Base-by-base conservation (phyloP, 805 yeast genomes). In the Nakazawaea ambrosiae region DNA sequence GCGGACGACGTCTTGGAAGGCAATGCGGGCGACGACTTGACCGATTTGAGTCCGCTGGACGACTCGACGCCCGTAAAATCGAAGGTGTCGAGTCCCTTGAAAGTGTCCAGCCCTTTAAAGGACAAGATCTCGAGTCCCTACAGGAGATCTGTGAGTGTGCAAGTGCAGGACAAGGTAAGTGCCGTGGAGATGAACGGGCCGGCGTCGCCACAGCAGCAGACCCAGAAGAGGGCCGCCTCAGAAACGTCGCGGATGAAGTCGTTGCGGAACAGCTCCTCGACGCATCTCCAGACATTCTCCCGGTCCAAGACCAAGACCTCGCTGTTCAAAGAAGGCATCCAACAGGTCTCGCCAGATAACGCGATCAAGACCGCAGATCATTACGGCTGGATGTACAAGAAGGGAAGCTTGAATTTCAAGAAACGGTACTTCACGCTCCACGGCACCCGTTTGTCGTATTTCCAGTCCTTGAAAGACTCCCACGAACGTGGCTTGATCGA, bases 371-470 rank as follows among this genome's bases (percentile, higher is more conserved):
- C 81, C 5, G 86, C 97, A 0, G 82, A 71, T 38, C 76, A 68
- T 49, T 78, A 86, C 34, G 99, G 99, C 2, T 92, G 97, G 96
- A 86, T 92, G 96, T 77, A 88, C 37, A 92, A 92, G 58, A 79
- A 84, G 46, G 95, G 96, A 18, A 84, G 81, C 41, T 71, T 81
- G 41, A 75, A 87, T 14, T 92, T 98, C 97, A 82, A 89, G 50
- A 80, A 81, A 40, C 73, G 98, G 36, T 80, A 68, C 50, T 89
- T 89, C 54, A 78, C 90, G 0, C 65, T 92, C 25, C 96, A 92
- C 60, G 96, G 95, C 3, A 92, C 98, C 0, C 68, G 99, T 48
- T 61, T 92, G 39, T 87, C 97, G 4, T 92, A 92, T 57, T 92
- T 86, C 56, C 70, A 83, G 0, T 74, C 81, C 12, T 66, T 84